These are phyloP conservation scores for Sporothrix phasma DNA, from an alignment of 2,329 filamentous ascomycete species.

Conservation along the genomic window DNA sequence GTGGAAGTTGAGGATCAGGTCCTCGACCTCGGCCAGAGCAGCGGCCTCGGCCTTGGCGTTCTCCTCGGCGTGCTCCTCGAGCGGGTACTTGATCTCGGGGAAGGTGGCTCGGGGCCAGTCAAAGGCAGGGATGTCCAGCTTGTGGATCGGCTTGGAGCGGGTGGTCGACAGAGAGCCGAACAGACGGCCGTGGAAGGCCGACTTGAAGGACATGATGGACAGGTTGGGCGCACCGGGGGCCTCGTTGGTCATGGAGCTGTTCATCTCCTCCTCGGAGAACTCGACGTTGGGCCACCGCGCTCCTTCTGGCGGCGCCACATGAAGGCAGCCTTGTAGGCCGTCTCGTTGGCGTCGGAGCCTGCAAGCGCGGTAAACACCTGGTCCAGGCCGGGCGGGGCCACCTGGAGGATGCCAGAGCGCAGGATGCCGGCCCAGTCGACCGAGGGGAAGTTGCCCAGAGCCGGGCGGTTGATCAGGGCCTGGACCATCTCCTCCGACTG, in stretches of 20 bases:
- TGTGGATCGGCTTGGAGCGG: slow-evolving; percentile 87
- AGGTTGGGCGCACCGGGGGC: slow-evolving; percentile 63
- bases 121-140: slow-evolving; percentile 88
- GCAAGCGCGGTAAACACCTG: slow-evolving; percentile 88
- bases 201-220: slow-evolving; percentile 82
- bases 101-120: slow-evolving; percentile 91
- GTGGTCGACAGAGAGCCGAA: slow-evolving; percentile 84
- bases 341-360: slow-evolving; percentile 88
- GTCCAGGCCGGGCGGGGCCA: slow-evolving; percentile 71
- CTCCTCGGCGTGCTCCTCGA: slow-evolving; percentile 67
- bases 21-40: slow-evolving; percentile 73
- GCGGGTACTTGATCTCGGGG: slow-evolving; percentile 75
- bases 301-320: slow-evolving; percentile 80
- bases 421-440: slow-evolving; percentile 75
- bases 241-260: slow-evolving; percentile 70
- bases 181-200: slow-evolving; percentile 80
- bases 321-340: slow-evolving; percentile 90
- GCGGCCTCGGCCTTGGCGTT: slow-evolving; percentile 74
- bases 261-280: slow-evolving; percentile 68
- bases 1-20: slow-evolving; percentile 69
- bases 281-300: slow-evolving; percentile 68
- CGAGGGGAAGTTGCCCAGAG: slow-evolving; percentile 82
- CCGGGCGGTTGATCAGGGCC: slow-evolving; percentile 78
- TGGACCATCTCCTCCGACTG: slow-evolving; percentile 68
- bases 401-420: slow-evolving; percentile 68